phyloP scores from a whole-genome alignment of 192 early-diverging fungal genomes.

The Coemansia sp. region DNA sequence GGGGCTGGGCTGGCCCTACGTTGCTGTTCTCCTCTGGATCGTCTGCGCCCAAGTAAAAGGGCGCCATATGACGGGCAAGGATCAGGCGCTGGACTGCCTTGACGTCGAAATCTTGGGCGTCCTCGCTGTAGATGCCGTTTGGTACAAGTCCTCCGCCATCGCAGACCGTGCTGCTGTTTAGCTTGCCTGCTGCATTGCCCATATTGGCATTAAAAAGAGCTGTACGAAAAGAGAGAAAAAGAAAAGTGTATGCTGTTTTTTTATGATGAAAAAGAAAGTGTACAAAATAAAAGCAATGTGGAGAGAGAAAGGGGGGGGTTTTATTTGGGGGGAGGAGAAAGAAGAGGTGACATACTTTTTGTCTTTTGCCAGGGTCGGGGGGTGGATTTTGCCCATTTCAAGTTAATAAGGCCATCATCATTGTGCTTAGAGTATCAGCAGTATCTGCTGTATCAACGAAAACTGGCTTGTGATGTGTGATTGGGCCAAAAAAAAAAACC shows the following conservation, averaged over 20 bases:
- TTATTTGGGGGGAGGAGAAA: no score
- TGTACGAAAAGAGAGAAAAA: no score
- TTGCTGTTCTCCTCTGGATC: constrained; percentile 54
- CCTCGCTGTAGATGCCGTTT: constrained; percentile 65
- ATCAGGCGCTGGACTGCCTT: constrained; percentile 74
- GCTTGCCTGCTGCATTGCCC: constrained; percentile 52
- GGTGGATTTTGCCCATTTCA: no score
- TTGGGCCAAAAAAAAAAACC: no score
- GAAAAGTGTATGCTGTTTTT: background rate
- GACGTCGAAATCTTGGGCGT: constrained; percentile 76
- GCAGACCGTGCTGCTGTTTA: constrained; percentile 44
- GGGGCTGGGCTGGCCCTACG: background rate
- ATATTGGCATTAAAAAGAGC: no score
- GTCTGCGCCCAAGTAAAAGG: constrained; percentile 84
- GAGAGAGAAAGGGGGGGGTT: background rate
- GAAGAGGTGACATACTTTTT: no score
- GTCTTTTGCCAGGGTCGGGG: no score
- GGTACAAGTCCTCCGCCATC: constrained; percentile 68
- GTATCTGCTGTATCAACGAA: no score
- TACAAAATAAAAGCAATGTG: background rate
- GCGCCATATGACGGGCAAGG: constrained; percentile 69
- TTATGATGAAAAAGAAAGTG: background rate
- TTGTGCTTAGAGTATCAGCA: no score
- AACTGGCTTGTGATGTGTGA: no score
- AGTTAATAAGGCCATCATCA: no score